These are phyloP conservation scores for Aspergillus udagawae DNA, from an alignment of 2,329 filamentous ascomycete species.

Conservation along the genomic window DNA sequence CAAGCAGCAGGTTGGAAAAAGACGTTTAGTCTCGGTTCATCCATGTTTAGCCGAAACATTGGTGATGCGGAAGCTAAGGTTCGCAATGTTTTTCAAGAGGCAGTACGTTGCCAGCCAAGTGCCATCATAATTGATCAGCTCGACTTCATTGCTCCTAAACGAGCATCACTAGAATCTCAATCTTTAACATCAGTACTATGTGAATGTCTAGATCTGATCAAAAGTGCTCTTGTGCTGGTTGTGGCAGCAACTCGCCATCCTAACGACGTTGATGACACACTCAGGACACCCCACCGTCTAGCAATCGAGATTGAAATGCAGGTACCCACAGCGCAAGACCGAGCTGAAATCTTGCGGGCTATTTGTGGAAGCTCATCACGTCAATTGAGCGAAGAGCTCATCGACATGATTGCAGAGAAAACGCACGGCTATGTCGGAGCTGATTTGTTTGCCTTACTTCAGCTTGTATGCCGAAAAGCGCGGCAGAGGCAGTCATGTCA, in stretches of 20 bases:
- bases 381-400: conserved; percentile 48
- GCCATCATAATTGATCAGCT: conserved; percentile 76
- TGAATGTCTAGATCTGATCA: conserved; percentile 33
- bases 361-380: conserved; percentile 47
- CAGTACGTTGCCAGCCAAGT: conserved; percentile 65
- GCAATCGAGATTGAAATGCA: conserved; percentile 66
- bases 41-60: conserved; percentile 30
- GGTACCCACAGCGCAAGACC: conserved; percentile 67
- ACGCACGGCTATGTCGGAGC: conserved; percentile 85
- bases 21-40: conserved; percentile 50
- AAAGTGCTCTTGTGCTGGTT: conserved; percentile 61
- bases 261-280: conserved; percentile 65
- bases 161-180: conserved; percentile 45
- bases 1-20: conserved; percentile 66
- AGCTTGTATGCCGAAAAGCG: conserved; percentile 46
- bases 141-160: conserved; percentile 63
- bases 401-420: conserved; percentile 62
- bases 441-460: conserved; percentile 66
- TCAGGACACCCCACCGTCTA: conserved; percentile 65
- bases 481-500: conserved; percentile 30
- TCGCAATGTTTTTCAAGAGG: conserved; percentile 65
- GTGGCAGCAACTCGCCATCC: conserved; percentile 71
- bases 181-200: conserved; percentile 40
- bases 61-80: conserved; percentile 53
- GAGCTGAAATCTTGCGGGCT: conserved; percentile 69